A percentile compares a stretch with the other conserved stretches of the same genome.
These are phyloP conservation scores for Gossypium herbaceum DNA, from an alignment of 345 rosid genomes.

Conservation along the genomic window DNA sequence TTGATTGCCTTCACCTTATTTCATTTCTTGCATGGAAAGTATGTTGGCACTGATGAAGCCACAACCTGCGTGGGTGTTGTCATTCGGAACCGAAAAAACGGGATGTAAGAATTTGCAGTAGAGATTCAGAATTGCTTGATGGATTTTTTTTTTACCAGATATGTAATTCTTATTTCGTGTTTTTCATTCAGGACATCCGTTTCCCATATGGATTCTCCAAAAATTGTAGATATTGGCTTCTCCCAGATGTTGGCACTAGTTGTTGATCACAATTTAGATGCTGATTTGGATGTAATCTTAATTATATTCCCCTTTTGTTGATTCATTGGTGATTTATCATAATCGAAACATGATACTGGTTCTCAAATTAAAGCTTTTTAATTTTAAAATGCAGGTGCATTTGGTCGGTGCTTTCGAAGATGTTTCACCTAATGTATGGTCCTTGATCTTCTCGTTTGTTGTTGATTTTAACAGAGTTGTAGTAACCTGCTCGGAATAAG, in stretches of 20 bases:
- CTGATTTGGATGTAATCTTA: slow-evolving; percentile 62
- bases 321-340: neutral
- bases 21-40: slow-evolving; percentile 33
- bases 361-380: neutral
- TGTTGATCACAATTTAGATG: slow-evolving; percentile 31
- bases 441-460: slow-evolving; percentile 19
- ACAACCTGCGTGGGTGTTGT: slow-evolving; percentile 82
- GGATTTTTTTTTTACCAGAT: neutral
- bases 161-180: neutral
- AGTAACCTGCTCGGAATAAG: slow-evolving; percentile 10
- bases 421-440: slow-evolving; percentile 47
- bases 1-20: neutral
- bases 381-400: slow-evolving; percentile 62
- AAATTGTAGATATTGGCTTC: slow-evolving; percentile 58
- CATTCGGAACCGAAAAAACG: slow-evolving; percentile 58
- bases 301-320: neutral
- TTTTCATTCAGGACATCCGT: slow-evolving; percentile 62
- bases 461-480: slow-evolving; percentile 19
- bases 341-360: neutral
- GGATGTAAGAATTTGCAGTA: slow-evolving; percentile 50
- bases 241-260: slow-evolving; percentile 60
- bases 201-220: slow-evolving; percentile 78
- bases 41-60: slow-evolving; percentile 82
- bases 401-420: slow-evolving; percentile 83
- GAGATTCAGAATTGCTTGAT: neutral